Evolutionary conservation across 2,329 filamentous ascomycete genomes (phyloP).

Genomic region (Plectosphaerella plurivora): DNA sequence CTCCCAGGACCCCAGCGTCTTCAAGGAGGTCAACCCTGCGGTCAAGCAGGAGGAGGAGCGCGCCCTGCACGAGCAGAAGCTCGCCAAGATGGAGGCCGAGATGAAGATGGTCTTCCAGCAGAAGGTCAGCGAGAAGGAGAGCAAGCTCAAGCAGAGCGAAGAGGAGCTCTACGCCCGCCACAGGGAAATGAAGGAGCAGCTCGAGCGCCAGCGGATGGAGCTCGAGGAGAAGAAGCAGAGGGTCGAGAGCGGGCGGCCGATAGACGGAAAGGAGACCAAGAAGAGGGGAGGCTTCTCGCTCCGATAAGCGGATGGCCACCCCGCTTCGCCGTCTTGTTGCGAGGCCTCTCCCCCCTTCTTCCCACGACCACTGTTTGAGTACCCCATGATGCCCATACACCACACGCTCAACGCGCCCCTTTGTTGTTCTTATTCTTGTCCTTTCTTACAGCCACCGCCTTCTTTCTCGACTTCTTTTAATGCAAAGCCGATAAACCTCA

Average conservation of each 20-base stretch:
- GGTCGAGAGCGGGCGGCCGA: constrained; percentile 88
- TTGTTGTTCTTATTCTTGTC: constrained; percentile 39
- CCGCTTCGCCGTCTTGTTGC: constrained; percentile 12
- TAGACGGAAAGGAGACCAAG: constrained; percentile 92
- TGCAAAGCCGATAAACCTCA: constrained; percentile 7
- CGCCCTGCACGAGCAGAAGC: constrained; percentile 96
- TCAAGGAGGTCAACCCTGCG: constrained; percentile 99
- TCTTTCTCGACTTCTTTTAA: constrained; percentile 13
- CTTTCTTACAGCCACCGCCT: constrained; percentile 19
- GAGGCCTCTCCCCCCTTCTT: constrained; percentile 13
- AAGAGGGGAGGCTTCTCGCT: constrained; percentile 95
- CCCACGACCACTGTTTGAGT: constrained; percentile 51
- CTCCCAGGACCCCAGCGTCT: constrained; percentile 95
- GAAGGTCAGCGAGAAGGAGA: constrained; percentile 99
- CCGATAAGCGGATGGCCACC: constrained; percentile 56
- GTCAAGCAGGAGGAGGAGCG: constrained; percentile 99
- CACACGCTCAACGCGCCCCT: constrained; percentile 52
- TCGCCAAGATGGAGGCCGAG: constrained; percentile 99
- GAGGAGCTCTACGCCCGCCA: constrained; percentile 97
- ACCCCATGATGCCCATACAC: constrained; percentile 54
- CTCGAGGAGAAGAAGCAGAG: constrained; percentile 98
- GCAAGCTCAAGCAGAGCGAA: constrained; percentile 98
- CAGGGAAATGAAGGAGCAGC: constrained; percentile 99
- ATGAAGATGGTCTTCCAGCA: constrained; percentile 99
- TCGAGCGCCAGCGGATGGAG: constrained; percentile 90